Evolutionary conservation across 2,329 filamentous ascomycete species (phyloP), one percentile per base, ranked within the genome.

Genomic region (Aspergillus pseudoviridinutans): DNA sequence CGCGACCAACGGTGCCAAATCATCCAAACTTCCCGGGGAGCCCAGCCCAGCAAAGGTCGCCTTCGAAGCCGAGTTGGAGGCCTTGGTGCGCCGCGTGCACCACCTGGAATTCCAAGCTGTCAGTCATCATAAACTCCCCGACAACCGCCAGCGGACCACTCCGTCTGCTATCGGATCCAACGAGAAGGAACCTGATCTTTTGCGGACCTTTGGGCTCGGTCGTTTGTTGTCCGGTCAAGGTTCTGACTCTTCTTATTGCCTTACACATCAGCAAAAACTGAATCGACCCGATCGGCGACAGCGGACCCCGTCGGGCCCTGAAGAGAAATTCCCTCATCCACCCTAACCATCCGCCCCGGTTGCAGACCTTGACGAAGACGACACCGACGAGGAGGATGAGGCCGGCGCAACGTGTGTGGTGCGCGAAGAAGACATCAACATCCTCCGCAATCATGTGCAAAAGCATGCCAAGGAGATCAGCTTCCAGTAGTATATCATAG

Each of bases 391-490:
- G 22, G 75, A 83, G 58, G 78, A 82, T 47, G 80, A 83, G 58
- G 82, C 80, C 67, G 78, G 84, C 61, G 74, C 80, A 67, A 82
- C 66, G 66, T 76, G 66, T 72, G 68, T 79, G 76, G 78, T 84
- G 68, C 84, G 90, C 66, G 89, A 92, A 71, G 88, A 93, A 77
- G 90, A 93, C 73, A 87, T 96, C 66, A 87, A 88, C 74, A 89
- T 90, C 63, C 82, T 97, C 64, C 88, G 89, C 68, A 92, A 96
- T 68, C 91, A 96, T 76, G 89, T 97, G 62, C 90, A 95, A 71
- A 91, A 92, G 73, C 92, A 97, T 78, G 92, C 92, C 56, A 92
- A 95, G 74, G 86, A 96, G 71, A 92, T 97, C 67, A 88, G 91
- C 74, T 90, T 84, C 67, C 92, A 96, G 74, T 89, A 90, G 67